Conservation (phyloP, 257 asterid species). For the Capsicum pubescens region DNA sequence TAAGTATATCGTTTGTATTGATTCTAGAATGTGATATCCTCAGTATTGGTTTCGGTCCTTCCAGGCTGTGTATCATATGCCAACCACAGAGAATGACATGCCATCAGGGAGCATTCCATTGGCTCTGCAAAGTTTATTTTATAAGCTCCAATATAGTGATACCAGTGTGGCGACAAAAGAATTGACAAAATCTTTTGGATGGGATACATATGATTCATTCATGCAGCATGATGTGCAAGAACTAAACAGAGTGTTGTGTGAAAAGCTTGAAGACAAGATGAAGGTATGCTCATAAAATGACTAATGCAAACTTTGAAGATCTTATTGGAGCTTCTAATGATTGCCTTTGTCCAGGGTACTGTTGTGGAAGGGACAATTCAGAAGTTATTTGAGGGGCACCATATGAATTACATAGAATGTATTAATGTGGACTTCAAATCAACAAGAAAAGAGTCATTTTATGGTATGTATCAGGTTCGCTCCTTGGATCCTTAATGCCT, state of each 20-base stretch:
- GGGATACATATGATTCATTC: slow-evolving; percentile 98
- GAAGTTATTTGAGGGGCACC: slow-evolving; percentile 96
- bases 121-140: slow-evolving; percentile 96
- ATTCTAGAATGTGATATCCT: slow-evolving; percentile 35
- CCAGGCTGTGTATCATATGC: slow-evolving; percentile 99
- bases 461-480: slow-evolving; percentile 60
- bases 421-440: slow-evolving; percentile 95
- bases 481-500: slow-evolving; percentile 21
- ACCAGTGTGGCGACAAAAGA: slow-evolving; percentile 97
- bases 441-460: slow-evolving; percentile 94
- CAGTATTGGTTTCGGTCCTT: slow-evolving; percentile 33
- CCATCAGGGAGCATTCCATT: slow-evolving; percentile 99
- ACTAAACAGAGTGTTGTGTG: slow-evolving; percentile 89
- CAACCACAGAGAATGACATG: slow-evolving; percentile 97
- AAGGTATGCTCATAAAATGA: slow-evolving; percentile 59
- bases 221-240: slow-evolving; percentile 99
- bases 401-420: slow-evolving; percentile 94
- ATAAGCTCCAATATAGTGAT: slow-evolving; percentile 93
- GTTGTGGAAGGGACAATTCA: slow-evolving; percentile 99
- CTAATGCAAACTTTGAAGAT: not conserved
- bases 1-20: slow-evolving; percentile 32
- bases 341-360: slow-evolving; percentile 75
- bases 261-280: slow-evolving; percentile 99
- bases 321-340: slow-evolving; percentile 36
- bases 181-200: slow-evolving; percentile 97